phyloP scores from a whole-genome alignment of 495 filamentous ascomycete species.

The Penicillium diatomitis region DNA sequence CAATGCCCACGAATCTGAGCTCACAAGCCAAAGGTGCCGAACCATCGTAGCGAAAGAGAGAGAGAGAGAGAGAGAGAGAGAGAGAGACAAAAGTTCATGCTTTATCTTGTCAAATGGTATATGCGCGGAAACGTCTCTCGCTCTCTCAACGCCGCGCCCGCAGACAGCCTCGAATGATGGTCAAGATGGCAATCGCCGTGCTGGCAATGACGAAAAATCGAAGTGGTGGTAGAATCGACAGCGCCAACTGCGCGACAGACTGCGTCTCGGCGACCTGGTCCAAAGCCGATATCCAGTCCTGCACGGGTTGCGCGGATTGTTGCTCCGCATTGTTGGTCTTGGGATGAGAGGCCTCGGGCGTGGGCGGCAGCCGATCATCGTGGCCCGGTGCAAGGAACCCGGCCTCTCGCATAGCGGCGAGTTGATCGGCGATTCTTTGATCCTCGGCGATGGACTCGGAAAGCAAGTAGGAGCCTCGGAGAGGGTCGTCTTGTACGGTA shows the following conservation, averaged over 20 bases:
- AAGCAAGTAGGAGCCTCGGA: conserved; percentile 9
- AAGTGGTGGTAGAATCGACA: not conserved
- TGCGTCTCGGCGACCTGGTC: not conserved
- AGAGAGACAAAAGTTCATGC: no score
- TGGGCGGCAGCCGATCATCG: no score
- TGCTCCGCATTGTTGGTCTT: no score
- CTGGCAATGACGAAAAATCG: conserved; percentile 6
- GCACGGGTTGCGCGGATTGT: not conserved
- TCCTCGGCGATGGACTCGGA: conserved; percentile 13
- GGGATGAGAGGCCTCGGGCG: no score
- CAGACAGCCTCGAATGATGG: conserved; percentile 6
- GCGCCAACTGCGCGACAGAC: not conserved
- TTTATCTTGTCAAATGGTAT: no score
- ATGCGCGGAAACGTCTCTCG: no score
- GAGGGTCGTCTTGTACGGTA: no score
- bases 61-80: no score
- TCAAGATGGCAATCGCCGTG: conserved; percentile 6
- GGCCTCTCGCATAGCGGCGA: conserved; percentile 11
- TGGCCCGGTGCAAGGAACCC: not conserved
- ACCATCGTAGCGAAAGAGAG: no score
- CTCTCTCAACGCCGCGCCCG: conserved; percentile 8
- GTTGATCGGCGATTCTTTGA: conserved; percentile 3
- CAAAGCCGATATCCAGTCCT: conserved; percentile 2
- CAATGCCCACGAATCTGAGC: no score
- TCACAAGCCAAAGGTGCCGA: no score